These are phyloP conservation scores for Penicillium alfredii DNA, from an alignment of 495 filamentous ascomycete species.

Conservation along the genomic window DNA sequence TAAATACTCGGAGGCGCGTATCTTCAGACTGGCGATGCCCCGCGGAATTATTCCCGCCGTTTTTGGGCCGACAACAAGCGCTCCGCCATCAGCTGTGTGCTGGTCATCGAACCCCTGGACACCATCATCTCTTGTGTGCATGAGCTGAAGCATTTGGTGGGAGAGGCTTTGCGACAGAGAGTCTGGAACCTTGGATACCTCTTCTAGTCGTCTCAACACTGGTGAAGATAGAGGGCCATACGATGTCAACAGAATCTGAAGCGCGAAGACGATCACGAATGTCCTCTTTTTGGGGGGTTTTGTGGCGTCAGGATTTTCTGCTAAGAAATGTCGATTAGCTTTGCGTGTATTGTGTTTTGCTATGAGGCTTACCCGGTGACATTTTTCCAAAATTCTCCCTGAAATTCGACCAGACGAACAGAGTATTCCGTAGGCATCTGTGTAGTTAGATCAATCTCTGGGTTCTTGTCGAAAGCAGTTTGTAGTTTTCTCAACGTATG, in stretches of 20 bases:
- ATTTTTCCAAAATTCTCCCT: background rate
- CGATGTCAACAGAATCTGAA: background rate
- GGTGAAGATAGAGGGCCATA: background rate
- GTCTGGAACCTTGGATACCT: background rate
- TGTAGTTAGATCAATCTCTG: constrained; percentile 8
- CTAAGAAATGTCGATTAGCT: background rate
- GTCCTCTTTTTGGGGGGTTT: background rate
- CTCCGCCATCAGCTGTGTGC: too few relatives aligned
- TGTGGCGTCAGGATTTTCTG: background rate
- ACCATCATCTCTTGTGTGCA: background rate
- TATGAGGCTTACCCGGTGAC: background rate
- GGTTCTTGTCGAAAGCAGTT: constrained; percentile 8
- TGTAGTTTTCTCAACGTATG: constrained; percentile 11
- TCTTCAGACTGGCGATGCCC: too few relatives aligned
- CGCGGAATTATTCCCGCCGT: constrained; percentile 21
- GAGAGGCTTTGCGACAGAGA: background rate
- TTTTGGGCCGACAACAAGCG: constrained; percentile 16
- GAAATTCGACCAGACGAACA: constrained; percentile 1
- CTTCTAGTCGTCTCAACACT: background rate
- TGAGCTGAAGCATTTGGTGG: background rate
- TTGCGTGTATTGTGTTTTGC: background rate
- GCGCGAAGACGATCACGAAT: background rate
- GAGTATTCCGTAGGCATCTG: constrained; percentile 7
- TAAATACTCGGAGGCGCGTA: background rate
- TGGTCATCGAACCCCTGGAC: too few relatives aligned